A percentile compares a stretch with the other conserved stretches of the same genome.
Conservation (phyloP, 805 yeast genomes). For the Jamesozyma jinghongensis region DNA sequence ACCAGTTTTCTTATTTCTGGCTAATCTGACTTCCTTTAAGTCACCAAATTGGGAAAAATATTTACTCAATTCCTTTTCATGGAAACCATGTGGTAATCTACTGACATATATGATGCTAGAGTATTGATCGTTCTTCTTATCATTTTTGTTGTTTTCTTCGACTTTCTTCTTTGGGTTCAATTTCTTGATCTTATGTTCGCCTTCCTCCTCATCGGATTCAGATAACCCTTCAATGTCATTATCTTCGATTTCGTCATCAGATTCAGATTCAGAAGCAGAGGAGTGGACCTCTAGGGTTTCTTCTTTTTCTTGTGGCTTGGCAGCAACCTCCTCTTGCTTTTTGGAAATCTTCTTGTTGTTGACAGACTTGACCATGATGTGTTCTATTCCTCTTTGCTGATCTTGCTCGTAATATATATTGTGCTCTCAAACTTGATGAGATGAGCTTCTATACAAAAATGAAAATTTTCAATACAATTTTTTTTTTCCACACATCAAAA, state of each 20-base stretch:
- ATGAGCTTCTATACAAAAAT: conserved; percentile 4
- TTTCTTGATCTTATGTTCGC: conserved; percentile 24
- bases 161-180: conserved; percentile 21
- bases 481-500: neutral
- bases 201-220: conserved; percentile 26
- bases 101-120: conserved; percentile 81
- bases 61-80: conserved; percentile 62
- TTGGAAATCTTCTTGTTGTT: neutral
- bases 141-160: conserved; percentile 13
- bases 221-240: conserved; percentile 28
- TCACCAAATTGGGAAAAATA: conserved; percentile 91
- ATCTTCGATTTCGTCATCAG: conserved; percentile 19
- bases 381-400: neutral
- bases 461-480: conserved; percentile 1
- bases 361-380: conserved; percentile 9
- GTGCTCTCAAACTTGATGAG: conserved; percentile 2
- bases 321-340: conserved; percentile 20
- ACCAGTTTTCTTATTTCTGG: conserved; percentile 86
- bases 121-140: conserved; percentile 22
- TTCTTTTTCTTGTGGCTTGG: conserved; percentile 15
- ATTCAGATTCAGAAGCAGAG: conserved; percentile 24
- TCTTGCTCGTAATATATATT: neutral
- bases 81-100: conserved; percentile 85
- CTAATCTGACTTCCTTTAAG: conserved; percentile 64
- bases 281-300: conserved; percentile 16